These are phyloP conservation scores for Fusarium annulatum DNA, from an alignment of 2,329 filamentous ascomycete species.

Conservation along the genomic window DNA sequence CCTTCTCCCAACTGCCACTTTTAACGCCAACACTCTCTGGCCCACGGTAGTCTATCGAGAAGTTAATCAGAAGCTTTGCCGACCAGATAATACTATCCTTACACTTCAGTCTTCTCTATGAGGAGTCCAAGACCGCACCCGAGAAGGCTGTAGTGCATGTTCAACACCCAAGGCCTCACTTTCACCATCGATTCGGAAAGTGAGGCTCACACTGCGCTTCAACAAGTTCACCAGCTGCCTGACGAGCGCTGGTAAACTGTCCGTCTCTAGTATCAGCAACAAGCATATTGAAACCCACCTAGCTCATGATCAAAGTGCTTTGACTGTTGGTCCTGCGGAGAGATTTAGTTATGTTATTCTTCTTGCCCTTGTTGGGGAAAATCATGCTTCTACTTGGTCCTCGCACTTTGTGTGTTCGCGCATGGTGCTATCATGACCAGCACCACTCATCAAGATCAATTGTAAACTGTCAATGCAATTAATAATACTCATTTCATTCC, in stretches of 20 bases:
- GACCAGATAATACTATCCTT: no score
- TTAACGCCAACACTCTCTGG: no score
- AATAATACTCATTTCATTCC: not conserved
- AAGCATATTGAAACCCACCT: not conserved
- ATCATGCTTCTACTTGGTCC: not conserved
- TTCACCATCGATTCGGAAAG: not conserved
- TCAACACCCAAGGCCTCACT: not conserved
- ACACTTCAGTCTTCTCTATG: no score
- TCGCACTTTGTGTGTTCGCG: not conserved
- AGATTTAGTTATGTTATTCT: rapidly evolving
- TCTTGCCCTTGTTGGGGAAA: not conserved
- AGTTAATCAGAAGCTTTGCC: no score
- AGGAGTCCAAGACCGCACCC: not conserved
- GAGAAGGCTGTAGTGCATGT: not conserved
- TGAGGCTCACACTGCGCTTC: rapidly evolving
- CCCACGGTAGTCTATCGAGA: no score
- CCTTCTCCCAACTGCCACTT: not conserved
- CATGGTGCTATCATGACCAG: not conserved
- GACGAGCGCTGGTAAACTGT: not conserved
- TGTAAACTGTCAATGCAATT: not conserved
- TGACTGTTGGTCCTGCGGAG: not conserved
- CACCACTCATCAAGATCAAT: not conserved
- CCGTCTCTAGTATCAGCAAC: not conserved
- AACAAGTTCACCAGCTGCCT: not conserved
- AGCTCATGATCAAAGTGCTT: not conserved